Percentiles rank a stretch among this genome's conserved stretches.
These are phyloP conservation scores for Phytophthora pinifolia DNA, from an alignment of 352 stramenopile species.

Conservation along the genomic window DNA sequence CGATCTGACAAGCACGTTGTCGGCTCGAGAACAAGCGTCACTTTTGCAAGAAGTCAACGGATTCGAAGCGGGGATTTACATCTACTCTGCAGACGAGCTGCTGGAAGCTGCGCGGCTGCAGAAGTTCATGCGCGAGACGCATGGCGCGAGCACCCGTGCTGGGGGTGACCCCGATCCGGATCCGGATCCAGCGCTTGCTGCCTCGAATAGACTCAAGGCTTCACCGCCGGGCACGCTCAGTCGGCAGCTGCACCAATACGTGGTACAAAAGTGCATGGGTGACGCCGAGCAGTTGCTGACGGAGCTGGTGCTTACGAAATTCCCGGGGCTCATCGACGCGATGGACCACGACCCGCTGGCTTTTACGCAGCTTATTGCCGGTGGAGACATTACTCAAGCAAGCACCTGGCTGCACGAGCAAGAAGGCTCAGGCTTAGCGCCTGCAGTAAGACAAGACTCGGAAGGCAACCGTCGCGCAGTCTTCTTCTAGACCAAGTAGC, in stretches of 20 bases:
- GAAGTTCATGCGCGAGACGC: conserved; percentile 45
- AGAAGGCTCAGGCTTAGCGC: conserved; percentile 6
- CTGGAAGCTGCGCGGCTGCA: conserved; percentile 57
- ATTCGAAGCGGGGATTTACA: conserved; percentile 63
- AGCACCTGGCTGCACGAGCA: conserved; percentile 29
- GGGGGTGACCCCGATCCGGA: conserved; percentile 14
- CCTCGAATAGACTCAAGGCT: conserved; percentile 13
- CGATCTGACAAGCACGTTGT: conserved; percentile 47
- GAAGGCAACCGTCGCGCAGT: conserved; percentile 27
- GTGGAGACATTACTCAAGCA: conserved; percentile 36
- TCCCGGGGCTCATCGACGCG: conserved; percentile 68
- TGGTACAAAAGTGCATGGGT: conserved; percentile 35
- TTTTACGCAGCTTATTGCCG: conserved; percentile 71
- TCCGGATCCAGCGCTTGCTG: conserved; percentile 15
- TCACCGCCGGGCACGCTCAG: conserved; percentile 29
- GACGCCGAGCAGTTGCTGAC: conserved; percentile 66
- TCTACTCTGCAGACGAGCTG: conserved; percentile 80
- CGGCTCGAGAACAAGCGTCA: conserved; percentile 53
- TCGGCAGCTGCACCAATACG: conserved; percentile 37
- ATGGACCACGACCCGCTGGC: conserved; percentile 79
- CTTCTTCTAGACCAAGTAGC: conserved; percentile 25
- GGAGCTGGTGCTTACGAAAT: conserved; percentile 62
- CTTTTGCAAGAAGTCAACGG: conserved; percentile 68
- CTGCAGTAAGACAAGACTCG: conserved; percentile 20
- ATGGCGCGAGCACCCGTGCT: conserved; percentile 8